A percentile compares a stretch with the other conserved stretches of the same genome.
Conservation (phyloP, 78 protist species). For the Paulinella micropora region DNA sequence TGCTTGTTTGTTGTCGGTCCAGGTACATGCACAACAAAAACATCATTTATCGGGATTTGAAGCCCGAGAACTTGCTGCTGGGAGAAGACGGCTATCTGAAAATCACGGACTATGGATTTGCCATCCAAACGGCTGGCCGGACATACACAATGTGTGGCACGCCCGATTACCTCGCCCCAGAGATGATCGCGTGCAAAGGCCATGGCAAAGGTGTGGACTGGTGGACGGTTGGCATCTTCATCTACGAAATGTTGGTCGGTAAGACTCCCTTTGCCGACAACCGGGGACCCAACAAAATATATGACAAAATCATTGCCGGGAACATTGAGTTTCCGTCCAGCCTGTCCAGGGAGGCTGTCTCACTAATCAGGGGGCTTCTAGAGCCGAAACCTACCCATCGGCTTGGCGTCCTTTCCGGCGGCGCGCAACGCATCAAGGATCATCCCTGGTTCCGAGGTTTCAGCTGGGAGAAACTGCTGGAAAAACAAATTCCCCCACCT, state of each 20-base stretch:
- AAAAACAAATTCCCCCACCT: too few relatives aligned
- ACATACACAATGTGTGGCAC: constrained; percentile 21
- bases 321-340: background rate
- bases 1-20: background rate
- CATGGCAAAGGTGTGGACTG: background rate
- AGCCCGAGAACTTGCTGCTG: background rate
- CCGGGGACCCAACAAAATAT: too few relatives aligned
- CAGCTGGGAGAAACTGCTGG: background rate
- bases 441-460: background rate
- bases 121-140: background rate
- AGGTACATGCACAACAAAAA: background rate
- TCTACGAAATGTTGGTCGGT: background rate
- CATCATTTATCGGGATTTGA: background rate
- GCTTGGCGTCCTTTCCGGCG: constrained; percentile 8
- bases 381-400: background rate
- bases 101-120: constrained; percentile 24
- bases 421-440: background rate
- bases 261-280: too few relatives aligned
- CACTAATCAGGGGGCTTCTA: background rate
- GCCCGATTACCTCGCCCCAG: constrained; percentile 15
- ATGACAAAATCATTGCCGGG: background rate
- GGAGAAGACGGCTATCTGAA: background rate
- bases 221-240: constrained; percentile 4
- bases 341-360: background rate
- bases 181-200: background rate